These are phyloP conservation scores for Nothophytophthora sp. DNA, from an alignment of 352 stramenopile species.

Conservation along the genomic window DNA sequence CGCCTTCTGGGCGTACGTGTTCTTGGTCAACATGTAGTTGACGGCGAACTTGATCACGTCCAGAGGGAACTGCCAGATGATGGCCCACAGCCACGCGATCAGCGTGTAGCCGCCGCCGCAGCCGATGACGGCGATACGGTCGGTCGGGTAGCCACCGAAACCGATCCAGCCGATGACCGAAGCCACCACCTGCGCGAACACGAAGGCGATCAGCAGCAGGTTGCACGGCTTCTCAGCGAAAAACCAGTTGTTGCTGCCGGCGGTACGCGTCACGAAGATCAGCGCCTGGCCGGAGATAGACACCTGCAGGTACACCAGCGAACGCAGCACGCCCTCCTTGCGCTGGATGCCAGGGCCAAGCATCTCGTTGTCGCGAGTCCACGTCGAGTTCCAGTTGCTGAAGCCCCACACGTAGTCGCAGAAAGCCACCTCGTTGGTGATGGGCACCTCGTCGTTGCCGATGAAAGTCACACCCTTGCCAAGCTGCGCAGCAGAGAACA, in stretches of 20 bases:
- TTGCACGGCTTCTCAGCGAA: constrained; percentile 69
- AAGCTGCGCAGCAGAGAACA: constrained; percentile 43
- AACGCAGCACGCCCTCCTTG: constrained; percentile 69
- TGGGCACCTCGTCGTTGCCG: constrained; percentile 53
- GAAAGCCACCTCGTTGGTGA: constrained; percentile 69
- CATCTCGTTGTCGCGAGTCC: constrained; percentile 59
- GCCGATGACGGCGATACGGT: constrained; percentile 67
- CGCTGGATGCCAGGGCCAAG: constrained; percentile 65
- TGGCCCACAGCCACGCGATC: constrained; percentile 67
- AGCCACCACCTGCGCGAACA: constrained; percentile 66
- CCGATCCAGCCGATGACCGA: constrained; percentile 68
- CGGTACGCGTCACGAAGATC: constrained; percentile 77
- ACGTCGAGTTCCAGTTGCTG: constrained; percentile 74
- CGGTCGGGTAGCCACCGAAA: constrained; percentile 65
- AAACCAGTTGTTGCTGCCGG: constrained; percentile 78
- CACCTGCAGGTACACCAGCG: constrained; percentile 72
- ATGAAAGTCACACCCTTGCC: constrained; percentile 56
- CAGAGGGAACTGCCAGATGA: constrained; percentile 75
- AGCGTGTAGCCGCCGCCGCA: constrained; percentile 64
- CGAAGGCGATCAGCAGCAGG: constrained; percentile 66
- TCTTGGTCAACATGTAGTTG: constrained; percentile 68
- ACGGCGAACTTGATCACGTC: constrained; percentile 74
- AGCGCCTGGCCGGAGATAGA: constrained; percentile 74
- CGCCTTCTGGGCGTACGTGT: constrained; percentile 58
- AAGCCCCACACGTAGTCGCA: constrained; percentile 70